Evolutionary conservation across 2,329 filamentous ascomycete species (phyloP).

Genomic region (Ophiostoma triangulosporum): DNA sequence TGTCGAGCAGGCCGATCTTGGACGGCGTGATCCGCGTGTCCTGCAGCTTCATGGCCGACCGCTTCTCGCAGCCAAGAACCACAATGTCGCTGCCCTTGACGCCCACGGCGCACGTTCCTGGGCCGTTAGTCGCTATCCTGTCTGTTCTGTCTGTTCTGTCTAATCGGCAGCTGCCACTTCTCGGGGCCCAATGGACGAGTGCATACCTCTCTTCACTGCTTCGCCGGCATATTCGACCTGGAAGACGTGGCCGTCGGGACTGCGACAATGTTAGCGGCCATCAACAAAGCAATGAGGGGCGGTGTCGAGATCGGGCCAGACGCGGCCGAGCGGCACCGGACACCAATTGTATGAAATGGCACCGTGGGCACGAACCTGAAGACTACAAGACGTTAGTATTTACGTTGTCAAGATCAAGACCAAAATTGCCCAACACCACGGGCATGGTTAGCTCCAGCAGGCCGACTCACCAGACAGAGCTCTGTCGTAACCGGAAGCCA

Average conservation of each 20-base stretch:
- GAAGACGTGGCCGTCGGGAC: slow-evolving; percentile 98
- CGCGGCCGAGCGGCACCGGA: not conserved
- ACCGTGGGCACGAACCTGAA: slow-evolving; percentile 54
- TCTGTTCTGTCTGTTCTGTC: no score
- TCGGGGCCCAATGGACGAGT: no score
- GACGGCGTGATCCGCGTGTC: slow-evolving; percentile 98
- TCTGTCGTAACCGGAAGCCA: slow-evolving; percentile 98
- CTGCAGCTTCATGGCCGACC: slow-evolving; percentile 98
- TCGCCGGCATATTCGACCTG: slow-evolving; percentile 99
- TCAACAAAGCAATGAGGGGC: not conserved
- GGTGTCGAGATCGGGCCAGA: not conserved
- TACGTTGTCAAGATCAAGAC: not conserved
- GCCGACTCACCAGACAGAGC: slow-evolving; percentile 76
- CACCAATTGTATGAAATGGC: no score
- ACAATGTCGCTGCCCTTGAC: slow-evolving; percentile 93
- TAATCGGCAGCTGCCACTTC: no score
- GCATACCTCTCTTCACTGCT: slow-evolving; percentile 87
- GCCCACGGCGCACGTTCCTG: slow-evolving; percentile 93
- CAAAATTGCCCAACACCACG: not conserved
- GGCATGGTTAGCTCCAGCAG: not conserved
- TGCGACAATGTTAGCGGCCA: slow-evolving; percentile 25
- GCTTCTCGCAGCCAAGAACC: slow-evolving; percentile 95
- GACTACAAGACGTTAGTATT: slow-evolving; percentile 31
- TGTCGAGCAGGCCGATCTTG: slow-evolving; percentile 87
- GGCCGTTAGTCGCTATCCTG: not conserved